Conservation (phyloP, 345 rosid species). For the Erodium maritimum region DNA sequence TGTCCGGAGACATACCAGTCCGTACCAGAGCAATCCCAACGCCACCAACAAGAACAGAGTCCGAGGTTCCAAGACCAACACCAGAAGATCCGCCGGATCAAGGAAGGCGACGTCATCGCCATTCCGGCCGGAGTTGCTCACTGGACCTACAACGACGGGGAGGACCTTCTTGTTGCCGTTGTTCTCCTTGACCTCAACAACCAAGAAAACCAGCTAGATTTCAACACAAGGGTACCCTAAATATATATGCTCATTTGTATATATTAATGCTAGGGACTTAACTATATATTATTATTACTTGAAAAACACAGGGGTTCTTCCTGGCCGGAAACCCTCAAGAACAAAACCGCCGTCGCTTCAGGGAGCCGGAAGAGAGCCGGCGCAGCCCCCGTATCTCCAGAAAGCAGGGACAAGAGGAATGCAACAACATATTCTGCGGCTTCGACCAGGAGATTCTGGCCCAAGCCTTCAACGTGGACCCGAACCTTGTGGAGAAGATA, state of each 20-base stretch:
- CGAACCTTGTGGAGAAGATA: slow-evolving; percentile 29
- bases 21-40: slow-evolving; percentile 24
- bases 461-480: slow-evolving; percentile 43
- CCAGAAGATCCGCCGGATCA: slow-evolving; percentile 40
- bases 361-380: not conserved
- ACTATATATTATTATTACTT: slow-evolving; percentile 1
- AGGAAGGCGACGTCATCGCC: slow-evolving; percentile 36
- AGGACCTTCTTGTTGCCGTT: too few relatives aligned
- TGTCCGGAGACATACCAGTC: slow-evolving; percentile 65
- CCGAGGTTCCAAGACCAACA: slow-evolving; percentile 34
- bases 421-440: slow-evolving; percentile 44
- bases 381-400: not conserved
- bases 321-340: slow-evolving; percentile 61
- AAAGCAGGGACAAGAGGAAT: slow-evolving; percentile 14
- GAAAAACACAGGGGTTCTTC: slow-evolving; percentile 56
- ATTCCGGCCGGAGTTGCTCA: slow-evolving; percentile 42
- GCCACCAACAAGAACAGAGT: slow-evolving; percentile 9
- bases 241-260: not conserved
- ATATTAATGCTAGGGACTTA: not conserved
- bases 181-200: too few relatives aligned
- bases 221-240: slow-evolving; percentile 42
- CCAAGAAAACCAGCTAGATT: too few relatives aligned
- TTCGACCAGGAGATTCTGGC: slow-evolving; percentile 40
- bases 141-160: too few relatives aligned
- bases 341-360: slow-evolving; percentile 9